Evolutionary conservation across 2,329 filamentous ascomycete species (phyloP), one percentile per base, ranked within the genome.

Genomic region (Sarocladium oryzae): DNA sequence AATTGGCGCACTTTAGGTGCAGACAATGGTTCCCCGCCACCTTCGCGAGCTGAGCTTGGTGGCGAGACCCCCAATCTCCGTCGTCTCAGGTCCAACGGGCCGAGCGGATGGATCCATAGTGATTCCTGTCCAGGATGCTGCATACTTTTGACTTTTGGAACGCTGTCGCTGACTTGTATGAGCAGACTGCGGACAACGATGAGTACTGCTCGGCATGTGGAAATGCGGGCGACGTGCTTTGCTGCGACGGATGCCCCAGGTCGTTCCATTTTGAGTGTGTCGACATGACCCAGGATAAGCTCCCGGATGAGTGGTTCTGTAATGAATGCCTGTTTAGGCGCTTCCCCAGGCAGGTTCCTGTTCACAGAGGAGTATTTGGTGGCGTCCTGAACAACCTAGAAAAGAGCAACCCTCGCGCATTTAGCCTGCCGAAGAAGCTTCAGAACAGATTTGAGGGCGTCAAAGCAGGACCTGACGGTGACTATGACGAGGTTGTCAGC

Each of bases 221-320:
- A 61, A 87, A 86, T 56, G 86, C 82, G 58, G 92, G 92, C 52
- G 83, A 89, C 59, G 79, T 99, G 56, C 78, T 97, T 57, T 96
- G 91, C 70, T 99, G 93, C 68, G 93, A 97, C 71, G 88, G 87
- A 56, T 99, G 93, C 70, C 81, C 85, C 54, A 83, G 89, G 58
- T 89, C 91, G 5, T 96, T 95, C 69, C 93, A 97, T 69, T 89
- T 93, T 65, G 78, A 81, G 54, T 97, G 93, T 66, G 82, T 93
- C 58, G 86, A 95, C 66, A 90, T 92, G 55, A 86, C 89, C 35
- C 74, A 89, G 58, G 77, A 83, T 51, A 77, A 81, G 48, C 74
- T 85, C 53, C 84, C 85, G 10, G 82, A 88, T 53, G 86, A 89
- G 60, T 97, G 90, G 88, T 93, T 79, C 66, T 97, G 92, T 70